Conservation (phyloP, 331 rosid species). For the Spiraea crenata region DNA sequence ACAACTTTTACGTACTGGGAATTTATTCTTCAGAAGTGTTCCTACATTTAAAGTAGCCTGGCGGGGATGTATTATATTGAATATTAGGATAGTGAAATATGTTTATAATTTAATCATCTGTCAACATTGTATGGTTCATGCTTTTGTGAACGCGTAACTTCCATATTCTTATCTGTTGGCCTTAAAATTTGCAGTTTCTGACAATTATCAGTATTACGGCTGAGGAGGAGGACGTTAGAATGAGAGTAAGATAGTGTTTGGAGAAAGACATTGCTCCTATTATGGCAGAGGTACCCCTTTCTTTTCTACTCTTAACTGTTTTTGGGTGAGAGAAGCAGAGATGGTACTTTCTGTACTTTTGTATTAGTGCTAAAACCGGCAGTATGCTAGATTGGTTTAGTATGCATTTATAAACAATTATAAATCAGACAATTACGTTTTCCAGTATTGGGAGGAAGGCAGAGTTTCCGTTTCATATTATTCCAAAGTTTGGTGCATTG, state of each 20-base stretch:
- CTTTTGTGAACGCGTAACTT: no score
- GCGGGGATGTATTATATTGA: not conserved
- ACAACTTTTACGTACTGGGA: slow-evolving; percentile 5
- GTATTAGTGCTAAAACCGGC: not conserved
- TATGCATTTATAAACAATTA: not conserved
- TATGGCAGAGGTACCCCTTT: slow-evolving; percentile 63
- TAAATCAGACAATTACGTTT: slow-evolving; percentile 8
- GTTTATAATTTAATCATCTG: no score
- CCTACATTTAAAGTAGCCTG: not conserved
- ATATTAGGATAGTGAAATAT: no score
- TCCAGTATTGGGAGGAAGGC: slow-evolving; percentile 91
- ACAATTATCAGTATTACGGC: slow-evolving; percentile 54
- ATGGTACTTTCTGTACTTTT: not conserved
- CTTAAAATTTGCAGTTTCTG: slow-evolving; percentile 52
- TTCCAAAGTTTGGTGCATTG: slow-evolving; percentile 58
- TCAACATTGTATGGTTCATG: no score
- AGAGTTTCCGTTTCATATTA: slow-evolving; percentile 64
- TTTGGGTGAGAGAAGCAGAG: not conserved
- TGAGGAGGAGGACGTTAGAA: slow-evolving; percentile 61
- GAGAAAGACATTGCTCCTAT: slow-evolving; percentile 79
- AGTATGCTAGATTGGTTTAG: not conserved
- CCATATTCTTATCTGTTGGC: slow-evolving; percentile 15
- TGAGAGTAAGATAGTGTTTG: slow-evolving; percentile 54
- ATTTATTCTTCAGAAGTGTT: slow-evolving; percentile 10
- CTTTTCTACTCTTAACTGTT: not conserved